These are phyloP conservation scores for Nitzschia putrida DNA, from an alignment of 108 stramenopile genomes.

Conservation along the genomic window DNA sequence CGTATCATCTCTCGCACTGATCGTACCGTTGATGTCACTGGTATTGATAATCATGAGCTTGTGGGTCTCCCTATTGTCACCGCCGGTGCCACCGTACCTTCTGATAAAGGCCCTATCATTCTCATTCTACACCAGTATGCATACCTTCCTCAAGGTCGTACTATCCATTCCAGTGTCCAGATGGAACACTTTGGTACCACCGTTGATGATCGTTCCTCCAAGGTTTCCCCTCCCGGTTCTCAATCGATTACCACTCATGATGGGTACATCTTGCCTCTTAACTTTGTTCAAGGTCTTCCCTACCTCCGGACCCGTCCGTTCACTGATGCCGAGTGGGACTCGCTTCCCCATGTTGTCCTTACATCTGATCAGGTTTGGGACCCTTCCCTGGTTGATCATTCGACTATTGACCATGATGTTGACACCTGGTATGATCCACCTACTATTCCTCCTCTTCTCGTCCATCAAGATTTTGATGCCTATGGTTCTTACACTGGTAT, in stretches of 20 bases:
- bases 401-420: background rate
- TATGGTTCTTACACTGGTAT: background rate
- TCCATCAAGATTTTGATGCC: conserved; percentile 6
- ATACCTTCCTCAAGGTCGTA: conserved; percentile 7
- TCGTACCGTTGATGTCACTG: conserved; percentile 24
- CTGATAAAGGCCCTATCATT: conserved; percentile 23
- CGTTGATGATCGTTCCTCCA: conserved; percentile 25
- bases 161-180: conserved; percentile 38
- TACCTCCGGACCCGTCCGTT: conserved; percentile 24
- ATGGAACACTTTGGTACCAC: conserved; percentile 9
- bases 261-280: conserved; percentile 35
- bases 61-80: conserved; percentile 23
- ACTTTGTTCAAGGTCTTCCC: conserved; percentile 16
- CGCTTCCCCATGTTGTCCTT: conserved; percentile 38
- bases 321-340: conserved; percentile 32
- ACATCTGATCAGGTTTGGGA: conserved; percentile 38
- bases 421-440: background rate
- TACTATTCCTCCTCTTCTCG: background rate
- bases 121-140: conserved; percentile 43
- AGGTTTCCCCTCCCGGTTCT: conserved; percentile 11
- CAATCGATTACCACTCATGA: conserved; percentile 38
- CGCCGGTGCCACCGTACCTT: conserved; percentile 18
- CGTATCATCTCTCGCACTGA: conserved; percentile 8
- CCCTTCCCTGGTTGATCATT: conserved; percentile 15
- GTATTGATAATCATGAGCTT: conserved; percentile 38